Percentiles rank a stretch among this genome's conserved stretches.
Conservation (phyloP, 352 stramenopile genomes). For the Phytophthora pini region DNA sequence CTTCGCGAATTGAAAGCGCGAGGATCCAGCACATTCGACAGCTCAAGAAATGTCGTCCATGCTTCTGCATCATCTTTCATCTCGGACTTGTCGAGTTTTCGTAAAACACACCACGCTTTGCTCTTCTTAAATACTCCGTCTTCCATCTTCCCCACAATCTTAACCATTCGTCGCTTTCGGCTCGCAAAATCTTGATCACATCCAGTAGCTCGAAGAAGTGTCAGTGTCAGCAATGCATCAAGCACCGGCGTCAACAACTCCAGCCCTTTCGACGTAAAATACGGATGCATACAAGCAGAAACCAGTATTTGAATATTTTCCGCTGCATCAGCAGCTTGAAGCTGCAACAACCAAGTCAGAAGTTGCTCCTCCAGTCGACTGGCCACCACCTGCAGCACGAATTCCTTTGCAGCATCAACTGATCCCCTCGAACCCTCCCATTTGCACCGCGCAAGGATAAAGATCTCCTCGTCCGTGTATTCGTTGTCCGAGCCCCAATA, state of each 20-base stretch:
- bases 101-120: constrained; percentile 10
- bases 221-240: constrained; percentile 14
- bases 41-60: constrained; percentile 34
- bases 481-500: constrained; percentile 20
- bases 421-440: constrained; percentile 17
- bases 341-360: constrained; percentile 40
- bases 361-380: constrained; percentile 41
- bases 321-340: constrained; percentile 36
- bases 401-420: constrained; percentile 7
- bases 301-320: constrained; percentile 26
- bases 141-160: constrained; percentile 10
- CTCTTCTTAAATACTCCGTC: constrained; percentile 1
- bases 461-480: constrained; percentile 24
- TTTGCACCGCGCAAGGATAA: constrained; percentile 11
- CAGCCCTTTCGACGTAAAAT: constrained; percentile 8
- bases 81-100: constrained; percentile 5
- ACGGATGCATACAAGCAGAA: constrained; percentile 12
- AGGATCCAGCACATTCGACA: constrained; percentile 25
- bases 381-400: constrained; percentile 35
- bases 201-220: constrained; percentile 21
- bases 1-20: constrained; percentile 31
- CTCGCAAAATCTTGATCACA: constrained; percentile 18
- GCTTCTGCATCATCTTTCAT: neutral
- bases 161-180: constrained; percentile 11
- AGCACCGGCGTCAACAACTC: constrained; percentile 12